These are phyloP conservation scores for Teratosphaeria nubilosa DNA, from an alignment of 2,329 filamentous ascomycete genomes.

Conservation along the genomic window DNA sequence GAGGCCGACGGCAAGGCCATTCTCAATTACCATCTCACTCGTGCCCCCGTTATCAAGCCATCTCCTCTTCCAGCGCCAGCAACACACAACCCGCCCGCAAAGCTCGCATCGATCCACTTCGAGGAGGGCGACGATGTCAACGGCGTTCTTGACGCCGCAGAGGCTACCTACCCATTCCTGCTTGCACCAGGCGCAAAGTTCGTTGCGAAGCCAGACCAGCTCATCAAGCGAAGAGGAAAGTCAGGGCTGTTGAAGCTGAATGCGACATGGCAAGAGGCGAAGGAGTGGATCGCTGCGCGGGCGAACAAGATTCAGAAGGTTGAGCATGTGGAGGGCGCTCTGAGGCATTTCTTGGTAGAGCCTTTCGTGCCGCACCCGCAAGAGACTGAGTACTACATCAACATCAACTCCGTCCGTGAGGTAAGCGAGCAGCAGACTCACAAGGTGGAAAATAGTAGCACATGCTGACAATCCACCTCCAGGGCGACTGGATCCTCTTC, in stretches of 20 bases:
- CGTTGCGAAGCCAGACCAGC: conserved; percentile 97
- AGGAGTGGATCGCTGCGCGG: conserved; percentile 84
- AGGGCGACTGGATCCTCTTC: conserved; percentile 99
- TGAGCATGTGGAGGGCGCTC: conserved; percentile 76
- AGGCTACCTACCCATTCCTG: conserved; percentile 95
- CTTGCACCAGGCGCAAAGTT: conserved; percentile 76
- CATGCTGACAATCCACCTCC: conserved; percentile 24
- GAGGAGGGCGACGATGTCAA: conserved; percentile 75
- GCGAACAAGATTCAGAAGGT: conserved; percentile 89
- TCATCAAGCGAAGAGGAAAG: conserved; percentile 99
- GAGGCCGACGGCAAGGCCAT: conserved; percentile 99
- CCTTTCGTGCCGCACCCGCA: conserved; percentile 94
- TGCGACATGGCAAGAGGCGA: conserved; percentile 92
- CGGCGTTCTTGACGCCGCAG: conserved; percentile 84
- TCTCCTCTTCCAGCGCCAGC: conserved; percentile 75
- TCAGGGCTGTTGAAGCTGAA: conserved; percentile 92
- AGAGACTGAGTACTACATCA: conserved; percentile 98
- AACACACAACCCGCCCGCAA: conserved; percentile 86
- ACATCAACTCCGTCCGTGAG: conserved; percentile 99
- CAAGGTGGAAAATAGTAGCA: not conserved
- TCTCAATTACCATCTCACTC: conserved; percentile 99
- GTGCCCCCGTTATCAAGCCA: conserved; percentile 94
- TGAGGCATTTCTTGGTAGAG: conserved; percentile 95
- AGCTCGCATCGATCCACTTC: conserved; percentile 87
- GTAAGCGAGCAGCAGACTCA: conserved; percentile 50